Percentiles rank a stretch among this genome's conserved stretches.
These are phyloP conservation scores for Leccinum variicolor DNA, from an alignment of 768 basidiomycete genomes.

Conservation along the genomic window DNA sequence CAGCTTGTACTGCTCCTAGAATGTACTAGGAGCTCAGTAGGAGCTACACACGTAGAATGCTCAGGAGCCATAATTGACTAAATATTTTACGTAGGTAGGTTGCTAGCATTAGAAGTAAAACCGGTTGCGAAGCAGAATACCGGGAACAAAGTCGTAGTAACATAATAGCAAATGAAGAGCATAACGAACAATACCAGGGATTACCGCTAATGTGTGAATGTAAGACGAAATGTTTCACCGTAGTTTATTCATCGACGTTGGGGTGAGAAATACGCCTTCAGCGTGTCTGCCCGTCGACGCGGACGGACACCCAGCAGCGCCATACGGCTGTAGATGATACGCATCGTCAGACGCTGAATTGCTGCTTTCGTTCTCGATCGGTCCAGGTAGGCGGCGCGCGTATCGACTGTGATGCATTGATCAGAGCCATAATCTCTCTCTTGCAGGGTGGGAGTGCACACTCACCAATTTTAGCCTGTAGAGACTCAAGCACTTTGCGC, in stretches of 20 bases:
- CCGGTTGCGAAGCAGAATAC: background rate
- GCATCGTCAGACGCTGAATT: slow-evolving; percentile 60
- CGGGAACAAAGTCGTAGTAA: background rate
- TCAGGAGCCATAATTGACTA: slow-evolving; percentile 17
- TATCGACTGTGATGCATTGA: slow-evolving; percentile 48
- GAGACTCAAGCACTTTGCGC: slow-evolving; percentile 42
- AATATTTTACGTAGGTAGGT: slow-evolving; percentile 19
- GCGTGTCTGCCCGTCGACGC: slow-evolving; percentile 23
- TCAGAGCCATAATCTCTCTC: background rate
- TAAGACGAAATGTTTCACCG: background rate
- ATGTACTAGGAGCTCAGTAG: too few species aligned
- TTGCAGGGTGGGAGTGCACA: slow-evolving; percentile 5
- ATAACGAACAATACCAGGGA: background rate
- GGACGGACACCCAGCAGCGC: slow-evolving; percentile 26
- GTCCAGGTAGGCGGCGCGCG: slow-evolving; percentile 71
- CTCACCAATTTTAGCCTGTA: slow-evolving; percentile 65
- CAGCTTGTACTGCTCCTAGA: too few species aligned
- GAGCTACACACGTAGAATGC: background rate
- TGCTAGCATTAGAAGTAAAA: slow-evolving; percentile 4
- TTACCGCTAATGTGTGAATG: background rate
- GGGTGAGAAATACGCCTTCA: slow-evolving; percentile 30
- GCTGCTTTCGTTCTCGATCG: slow-evolving; percentile 71
- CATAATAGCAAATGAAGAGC: background rate
- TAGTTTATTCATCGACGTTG: slow-evolving; percentile 12
- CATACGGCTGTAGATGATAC: slow-evolving; percentile 58